These are phyloP conservation scores for Trichophaea hybrida DNA, from an alignment of 2,329 filamentous ascomycete genomes.

Conservation along the genomic window DNA sequence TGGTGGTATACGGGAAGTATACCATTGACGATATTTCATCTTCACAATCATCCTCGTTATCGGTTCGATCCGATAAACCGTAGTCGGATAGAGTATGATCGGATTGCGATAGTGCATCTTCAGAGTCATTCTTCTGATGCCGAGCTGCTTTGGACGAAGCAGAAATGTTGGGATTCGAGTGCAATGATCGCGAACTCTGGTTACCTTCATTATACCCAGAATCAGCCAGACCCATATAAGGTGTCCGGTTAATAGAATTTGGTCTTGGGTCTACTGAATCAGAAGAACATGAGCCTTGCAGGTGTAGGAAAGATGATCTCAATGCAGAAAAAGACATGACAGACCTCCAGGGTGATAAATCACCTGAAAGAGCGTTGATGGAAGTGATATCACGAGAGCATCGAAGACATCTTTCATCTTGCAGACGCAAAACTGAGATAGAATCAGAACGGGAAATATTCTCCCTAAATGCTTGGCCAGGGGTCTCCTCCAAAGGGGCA, in stretches of 20 bases:
- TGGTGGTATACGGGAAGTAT: slow-evolving; percentile 60
- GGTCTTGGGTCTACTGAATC: slow-evolving; percentile 1
- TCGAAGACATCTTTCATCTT: slow-evolving; percentile 21
- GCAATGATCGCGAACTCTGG: not conserved
- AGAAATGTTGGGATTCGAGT: not conserved
- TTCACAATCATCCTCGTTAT: slow-evolving; percentile 44
- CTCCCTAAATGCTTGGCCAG: slow-evolving; percentile 21
- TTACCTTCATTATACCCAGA: slow-evolving; percentile 7
- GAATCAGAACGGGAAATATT: slow-evolving; percentile 19
- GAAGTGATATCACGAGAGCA: slow-evolving; percentile 21
- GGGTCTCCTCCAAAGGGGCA: slow-evolving; percentile 8
- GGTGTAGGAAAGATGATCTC: slow-evolving; percentile 8
- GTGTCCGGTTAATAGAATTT: slow-evolving; percentile 4
- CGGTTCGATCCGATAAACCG: not conserved
- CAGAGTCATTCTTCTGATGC: not conserved
- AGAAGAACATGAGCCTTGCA: slow-evolving; percentile 5
- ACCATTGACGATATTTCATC: slow-evolving; percentile 79
- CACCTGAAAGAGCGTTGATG: slow-evolving; percentile 18
- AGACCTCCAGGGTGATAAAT: slow-evolving; percentile 18
- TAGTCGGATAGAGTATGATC: slow-evolving; percentile 8
- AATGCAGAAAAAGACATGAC: slow-evolving; percentile 14
- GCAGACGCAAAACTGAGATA: slow-evolving; percentile 21
- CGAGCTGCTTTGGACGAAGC: slow-evolving; percentile 33
- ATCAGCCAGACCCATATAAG: slow-evolving; percentile 8
- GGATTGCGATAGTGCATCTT: not conserved